A percentile compares a stretch with the other conserved stretches of the same genome.
These are phyloP conservation scores for Agaricus sinodeliciosus DNA, from an alignment of 768 basidiomycete species.

Conservation along the genomic window DNA sequence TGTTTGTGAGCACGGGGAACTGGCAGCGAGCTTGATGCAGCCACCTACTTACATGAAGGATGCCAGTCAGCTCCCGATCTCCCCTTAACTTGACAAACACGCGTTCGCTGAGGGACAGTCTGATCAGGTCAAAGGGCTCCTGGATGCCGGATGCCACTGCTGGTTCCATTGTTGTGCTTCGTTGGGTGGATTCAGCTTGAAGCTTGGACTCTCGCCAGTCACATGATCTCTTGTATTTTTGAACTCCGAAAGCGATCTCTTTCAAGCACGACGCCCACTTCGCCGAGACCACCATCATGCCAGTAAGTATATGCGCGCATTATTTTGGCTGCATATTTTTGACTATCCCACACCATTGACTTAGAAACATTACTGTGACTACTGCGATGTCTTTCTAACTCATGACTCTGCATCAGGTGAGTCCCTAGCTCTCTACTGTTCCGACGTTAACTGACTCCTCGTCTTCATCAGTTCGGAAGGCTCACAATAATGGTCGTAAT, in stretches of 20 bases:
- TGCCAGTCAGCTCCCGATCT: conserved; percentile 85
- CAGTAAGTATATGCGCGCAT: conserved; percentile 37
- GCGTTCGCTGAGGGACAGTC: conserved; percentile 93
- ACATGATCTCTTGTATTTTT: conserved; percentile 19
- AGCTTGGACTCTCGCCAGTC: conserved; percentile 1
- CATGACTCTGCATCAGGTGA: conserved; percentile 90
- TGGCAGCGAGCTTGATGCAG: conserved; percentile 1
- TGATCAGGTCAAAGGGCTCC: conserved; percentile 96
- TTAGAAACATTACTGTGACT: conserved; percentile 92
- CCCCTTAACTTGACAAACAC: conserved; percentile 97
- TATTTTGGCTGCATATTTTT: not conserved
- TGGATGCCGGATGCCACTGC: conserved; percentile 66
- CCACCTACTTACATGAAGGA: conserved; percentile 72
- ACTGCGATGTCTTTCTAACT: conserved; percentile 90
- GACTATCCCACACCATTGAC: conserved; percentile 8
- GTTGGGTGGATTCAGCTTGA: conserved; percentile 1
- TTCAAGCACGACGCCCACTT: conserved; percentile 1
- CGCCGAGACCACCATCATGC: conserved; percentile 40
- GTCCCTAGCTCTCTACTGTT: conserved; percentile 14
- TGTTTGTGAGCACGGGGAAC: conserved; percentile 11
- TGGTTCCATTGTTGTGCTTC: conserved; percentile 47
- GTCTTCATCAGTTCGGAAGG: conserved; percentile 73
- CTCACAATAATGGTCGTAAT: conserved; percentile 96
- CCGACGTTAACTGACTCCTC: conserved; percentile 9
- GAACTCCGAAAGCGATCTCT: conserved; percentile 18